A percentile compares a stretch with the other conserved stretches of the same genome.
phyloP scores from a whole-genome alignment of 2,329 filamentous ascomycete genomes.

The Fusarium mangiferae region DNA sequence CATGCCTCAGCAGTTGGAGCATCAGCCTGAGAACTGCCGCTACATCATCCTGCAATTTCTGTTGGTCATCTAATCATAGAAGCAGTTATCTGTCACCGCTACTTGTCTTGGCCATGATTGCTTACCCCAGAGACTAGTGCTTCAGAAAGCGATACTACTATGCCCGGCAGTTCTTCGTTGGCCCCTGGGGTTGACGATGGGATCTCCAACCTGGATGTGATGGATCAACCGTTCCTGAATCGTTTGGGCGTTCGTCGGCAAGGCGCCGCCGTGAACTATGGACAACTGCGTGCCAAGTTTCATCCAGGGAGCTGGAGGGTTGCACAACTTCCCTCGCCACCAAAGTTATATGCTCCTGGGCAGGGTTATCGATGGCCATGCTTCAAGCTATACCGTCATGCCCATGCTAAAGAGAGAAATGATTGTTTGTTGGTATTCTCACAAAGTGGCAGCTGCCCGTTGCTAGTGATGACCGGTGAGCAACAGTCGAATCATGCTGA shows the following conservation, averaged over 20 bases:
- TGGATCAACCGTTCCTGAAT: not conserved
- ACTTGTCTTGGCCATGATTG: not conserved
- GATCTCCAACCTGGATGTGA: not conserved
- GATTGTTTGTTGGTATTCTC: not conserved
- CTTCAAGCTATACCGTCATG: not conserved
- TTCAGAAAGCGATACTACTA: not conserved
- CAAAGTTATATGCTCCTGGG: constrained; percentile 4
- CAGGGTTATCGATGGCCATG: not conserved
- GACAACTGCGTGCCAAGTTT: constrained; percentile 32
- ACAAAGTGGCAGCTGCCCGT: not conserved
- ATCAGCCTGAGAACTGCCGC: not conserved
- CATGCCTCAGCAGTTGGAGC: constrained; percentile 12
- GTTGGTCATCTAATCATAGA: not conserved
- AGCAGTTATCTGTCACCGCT: not conserved
- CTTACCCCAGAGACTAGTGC: not conserved
- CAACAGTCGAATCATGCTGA: not conserved
- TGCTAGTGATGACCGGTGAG: not conserved
- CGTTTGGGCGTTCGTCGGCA: constrained; percentile 11
- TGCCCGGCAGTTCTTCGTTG: not conserved
- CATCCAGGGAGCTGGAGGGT: constrained; percentile 29
- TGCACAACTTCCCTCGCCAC: constrained; percentile 26
- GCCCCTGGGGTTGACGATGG: not conserved
- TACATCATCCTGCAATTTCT: constrained; percentile 18
- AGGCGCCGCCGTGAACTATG: constrained; percentile 35
- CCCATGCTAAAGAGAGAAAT: not conserved